Evolutionary conservation across 495 filamentous ascomycete species (phyloP).

Genomic region (Aspergillus heteromorphus): DNA sequence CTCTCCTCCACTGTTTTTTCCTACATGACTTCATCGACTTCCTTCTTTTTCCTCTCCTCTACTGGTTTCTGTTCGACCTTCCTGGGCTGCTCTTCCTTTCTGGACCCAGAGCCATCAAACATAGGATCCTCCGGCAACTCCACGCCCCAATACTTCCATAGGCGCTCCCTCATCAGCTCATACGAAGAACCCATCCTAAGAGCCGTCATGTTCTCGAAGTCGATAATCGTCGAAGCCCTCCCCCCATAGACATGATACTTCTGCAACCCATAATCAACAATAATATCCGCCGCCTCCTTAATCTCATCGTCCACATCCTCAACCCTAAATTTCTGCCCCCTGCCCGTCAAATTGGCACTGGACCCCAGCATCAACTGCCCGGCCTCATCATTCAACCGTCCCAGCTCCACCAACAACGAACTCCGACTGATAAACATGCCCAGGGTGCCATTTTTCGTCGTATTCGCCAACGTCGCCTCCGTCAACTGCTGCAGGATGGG

Average conservation of each 20-base stretch:
- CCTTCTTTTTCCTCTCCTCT: no score
- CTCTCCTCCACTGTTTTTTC: no score
- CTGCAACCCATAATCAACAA: constrained; percentile 30
- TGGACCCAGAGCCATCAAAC: no score
- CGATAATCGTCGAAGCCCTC: constrained; percentile 15
- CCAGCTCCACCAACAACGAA: constrained; percentile 18
- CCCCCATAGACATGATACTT: constrained; percentile 22
- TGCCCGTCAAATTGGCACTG: constrained; percentile 24
- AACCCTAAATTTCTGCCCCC: constrained; percentile 23
- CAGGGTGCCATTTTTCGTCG: constrained; percentile 20
- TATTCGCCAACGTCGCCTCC: constrained; percentile 4
- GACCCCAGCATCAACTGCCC: constrained; percentile 20
- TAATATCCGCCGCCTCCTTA: constrained; percentile 18
- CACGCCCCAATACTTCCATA: constrained; percentile 8
- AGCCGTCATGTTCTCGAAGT: constrained; percentile 20
- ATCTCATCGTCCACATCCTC: constrained; percentile 28
- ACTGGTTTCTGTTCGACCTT: no score
- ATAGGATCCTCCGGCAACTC: background rate
- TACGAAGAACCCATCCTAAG: constrained; percentile 22
- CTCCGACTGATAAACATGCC: constrained; percentile 16
- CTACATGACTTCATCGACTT: no score
- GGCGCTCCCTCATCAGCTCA: constrained; percentile 19
- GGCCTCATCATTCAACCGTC: constrained; percentile 14
- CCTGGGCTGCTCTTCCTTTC: no score
- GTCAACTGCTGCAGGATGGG: constrained; percentile 7